A percentile compares a stretch with the other conserved stretches of the same genome.
Evolutionary conservation across 805 yeast species (phyloP).

Genomic region (Kluyveromyces aestuarii): DNA sequence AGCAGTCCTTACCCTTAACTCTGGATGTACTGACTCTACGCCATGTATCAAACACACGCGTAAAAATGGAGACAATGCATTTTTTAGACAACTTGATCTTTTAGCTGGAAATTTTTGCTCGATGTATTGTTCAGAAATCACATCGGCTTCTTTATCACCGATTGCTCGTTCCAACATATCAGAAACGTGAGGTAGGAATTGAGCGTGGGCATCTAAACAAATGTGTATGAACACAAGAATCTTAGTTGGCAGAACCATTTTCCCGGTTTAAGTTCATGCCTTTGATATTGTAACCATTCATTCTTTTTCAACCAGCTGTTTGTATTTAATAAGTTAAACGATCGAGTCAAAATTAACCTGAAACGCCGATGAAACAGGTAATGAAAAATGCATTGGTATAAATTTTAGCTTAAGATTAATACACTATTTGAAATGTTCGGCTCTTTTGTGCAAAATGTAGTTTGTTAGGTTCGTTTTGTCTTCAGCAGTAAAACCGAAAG

Average conservation of each 20-base stretch:
- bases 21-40: conserved; percentile 30
- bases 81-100: conserved; percentile 28
- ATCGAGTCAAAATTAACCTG: not conserved
- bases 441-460: not conserved
- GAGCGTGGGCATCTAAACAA: not conserved
- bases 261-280: not conserved
- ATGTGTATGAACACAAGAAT: not conserved
- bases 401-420: not conserved
- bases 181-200: not conserved
- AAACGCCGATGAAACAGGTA: not conserved
- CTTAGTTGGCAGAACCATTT: not conserved
- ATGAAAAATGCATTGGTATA: not conserved
- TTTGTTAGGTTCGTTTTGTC: not conserved
- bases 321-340: not conserved
- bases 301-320: not conserved
- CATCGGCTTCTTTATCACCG: not conserved
- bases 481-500: not conserved
- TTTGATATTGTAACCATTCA: not conserved
- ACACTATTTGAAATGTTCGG: not conserved
- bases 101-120: conserved; percentile 17
- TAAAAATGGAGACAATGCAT: conserved; percentile 34
- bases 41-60: conserved; percentile 35
- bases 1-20: conserved; percentile 33
- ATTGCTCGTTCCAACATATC: not conserved
- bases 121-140: conserved; percentile 6